Evolutionary conservation across 1,284 basidiomycete species (phyloP), one percentile per base, ranked within the genome.

Genomic region (Wallemia hederae): DNA sequence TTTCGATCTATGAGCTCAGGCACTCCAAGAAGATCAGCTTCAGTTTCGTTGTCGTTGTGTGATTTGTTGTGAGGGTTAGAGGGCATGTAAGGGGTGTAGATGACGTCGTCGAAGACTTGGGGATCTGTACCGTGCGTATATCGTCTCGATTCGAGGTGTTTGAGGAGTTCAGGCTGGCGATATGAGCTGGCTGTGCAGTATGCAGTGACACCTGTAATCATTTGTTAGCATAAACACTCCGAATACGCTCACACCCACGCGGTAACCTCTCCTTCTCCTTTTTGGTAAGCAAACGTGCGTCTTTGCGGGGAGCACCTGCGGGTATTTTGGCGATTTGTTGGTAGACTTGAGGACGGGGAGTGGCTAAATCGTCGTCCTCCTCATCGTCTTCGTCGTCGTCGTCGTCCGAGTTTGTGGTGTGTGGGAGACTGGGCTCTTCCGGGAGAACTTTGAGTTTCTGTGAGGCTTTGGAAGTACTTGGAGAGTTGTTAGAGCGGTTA

Each of bases 401-500:
- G 28, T 26, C 27, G 22, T 61, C 26, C 59, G 57, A 57, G 58
- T 26, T 60, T 34, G 60, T 19, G 27, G 59, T 17, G 60, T 24
- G n/a, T 63, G 60, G 75, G 70, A 64, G 66, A 61, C 89, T 83
- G 11, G 85, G 85, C 67, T 92, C 85, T 65, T 91, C 88, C 55
- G 90, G 90, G 22, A 96, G 77, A 49, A 94, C 88, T 70, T 94
- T 92, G 67, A 94, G 80, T 69, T 92, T 92, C 62, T 80, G 77
- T 2, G 82, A 80, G 24, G 15, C 56, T 58, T 58, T 58, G 11
- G 56, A 26, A 2, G 56, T 58, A 26, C 55, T 56, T 7, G 31
- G 31, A 9, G 31, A 19, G 19, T 33, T 33, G 31, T 33, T 33
- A 33, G 31, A 9, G 31, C 19, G 31, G 19, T 33, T 9, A 33